Percentiles rank a stretch among this genome's conserved stretches.
These are phyloP conservation scores for Leishmania aethiopica DNA, from an alignment of 208 protist genomes.

Conservation along the genomic window DNA sequence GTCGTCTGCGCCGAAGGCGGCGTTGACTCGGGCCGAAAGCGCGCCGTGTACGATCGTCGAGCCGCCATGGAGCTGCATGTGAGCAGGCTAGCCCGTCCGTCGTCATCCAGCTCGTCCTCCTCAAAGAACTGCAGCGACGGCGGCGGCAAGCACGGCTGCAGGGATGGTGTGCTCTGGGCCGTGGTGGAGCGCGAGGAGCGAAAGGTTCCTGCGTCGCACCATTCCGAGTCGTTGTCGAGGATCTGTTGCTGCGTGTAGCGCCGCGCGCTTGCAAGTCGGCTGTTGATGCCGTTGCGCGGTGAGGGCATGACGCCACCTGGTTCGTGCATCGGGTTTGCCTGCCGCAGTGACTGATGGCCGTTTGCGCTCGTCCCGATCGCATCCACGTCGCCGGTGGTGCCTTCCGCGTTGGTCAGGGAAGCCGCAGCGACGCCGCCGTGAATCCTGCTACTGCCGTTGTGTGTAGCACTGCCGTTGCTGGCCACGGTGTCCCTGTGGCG, in stretches of 20 bases:
- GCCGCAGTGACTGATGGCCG: slow-evolving; percentile 1
- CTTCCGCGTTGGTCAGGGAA: not conserved
- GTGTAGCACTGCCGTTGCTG: not conserved
- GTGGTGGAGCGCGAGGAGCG: slow-evolving; percentile 29
- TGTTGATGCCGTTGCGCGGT: slow-evolving; percentile 2
- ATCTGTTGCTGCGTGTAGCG: slow-evolving; percentile 2
- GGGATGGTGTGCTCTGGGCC: slow-evolving; percentile 30
- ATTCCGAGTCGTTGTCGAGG: slow-evolving; percentile 29
- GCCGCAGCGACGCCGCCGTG: not conserved
- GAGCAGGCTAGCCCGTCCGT: slow-evolving; percentile 14
- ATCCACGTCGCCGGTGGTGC: not conserved
- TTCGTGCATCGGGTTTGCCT: not conserved
- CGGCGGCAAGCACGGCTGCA: slow-evolving; percentile 27
- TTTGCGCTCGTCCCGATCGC: not conserved
- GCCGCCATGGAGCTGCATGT: slow-evolving; percentile 11
- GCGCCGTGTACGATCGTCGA: slow-evolving; percentile 24
- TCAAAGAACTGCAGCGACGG: slow-evolving; percentile 30
- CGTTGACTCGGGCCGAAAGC: slow-evolving; percentile 29
- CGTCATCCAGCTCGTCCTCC: slow-evolving; percentile 32
- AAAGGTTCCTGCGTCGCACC: slow-evolving; percentile 28
- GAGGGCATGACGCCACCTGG: not conserved
- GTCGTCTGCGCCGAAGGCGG: slow-evolving; percentile 29
- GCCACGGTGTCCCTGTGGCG: slow-evolving; percentile 4
- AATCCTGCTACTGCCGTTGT: not conserved
- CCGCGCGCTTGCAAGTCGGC: slow-evolving; percentile 1